Conservation (phyloP, 305 asterid genomes). For the Nicotiana rustica region DNA sequence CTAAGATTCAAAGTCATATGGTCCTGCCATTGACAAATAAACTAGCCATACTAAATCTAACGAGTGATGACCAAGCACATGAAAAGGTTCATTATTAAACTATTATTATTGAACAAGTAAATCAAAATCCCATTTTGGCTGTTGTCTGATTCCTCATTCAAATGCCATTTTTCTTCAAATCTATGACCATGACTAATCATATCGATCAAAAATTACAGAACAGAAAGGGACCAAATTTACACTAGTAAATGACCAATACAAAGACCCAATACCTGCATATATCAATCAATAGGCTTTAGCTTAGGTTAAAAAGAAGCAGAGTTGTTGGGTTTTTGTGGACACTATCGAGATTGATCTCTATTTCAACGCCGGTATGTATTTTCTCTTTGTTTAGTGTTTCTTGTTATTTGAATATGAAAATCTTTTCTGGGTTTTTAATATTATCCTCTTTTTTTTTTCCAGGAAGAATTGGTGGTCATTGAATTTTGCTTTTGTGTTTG, state of each 20-base stretch:
- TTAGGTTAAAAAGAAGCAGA: neutral
- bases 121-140: neutral
- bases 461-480: neutral
- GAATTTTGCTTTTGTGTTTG: neutral
- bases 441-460: neutral
- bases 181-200: neutral
- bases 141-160: conserved; percentile 1
- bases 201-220: neutral
- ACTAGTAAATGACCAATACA: conserved; percentile 5
- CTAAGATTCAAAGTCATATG: neutral
- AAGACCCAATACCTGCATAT: neutral
- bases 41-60: neutral
- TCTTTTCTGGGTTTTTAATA: neutral
- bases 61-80: neutral
- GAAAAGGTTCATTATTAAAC: neutral
- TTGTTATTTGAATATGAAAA: neutral
- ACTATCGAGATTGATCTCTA: neutral
- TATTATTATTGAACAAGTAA: neutral
- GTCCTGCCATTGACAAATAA: neutral
- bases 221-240: neutral
- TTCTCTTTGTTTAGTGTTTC: conserved; percentile 4
- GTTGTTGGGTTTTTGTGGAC: conserved; percentile 28
- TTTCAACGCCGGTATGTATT: neutral
- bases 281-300: neutral
- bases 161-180: neutral